Percentiles rank a stretch among this genome's conserved stretches.
Conservation (phyloP, 495 filamentous ascomycete genomes). For the Podospora bellae-mahoneyi region DNA sequence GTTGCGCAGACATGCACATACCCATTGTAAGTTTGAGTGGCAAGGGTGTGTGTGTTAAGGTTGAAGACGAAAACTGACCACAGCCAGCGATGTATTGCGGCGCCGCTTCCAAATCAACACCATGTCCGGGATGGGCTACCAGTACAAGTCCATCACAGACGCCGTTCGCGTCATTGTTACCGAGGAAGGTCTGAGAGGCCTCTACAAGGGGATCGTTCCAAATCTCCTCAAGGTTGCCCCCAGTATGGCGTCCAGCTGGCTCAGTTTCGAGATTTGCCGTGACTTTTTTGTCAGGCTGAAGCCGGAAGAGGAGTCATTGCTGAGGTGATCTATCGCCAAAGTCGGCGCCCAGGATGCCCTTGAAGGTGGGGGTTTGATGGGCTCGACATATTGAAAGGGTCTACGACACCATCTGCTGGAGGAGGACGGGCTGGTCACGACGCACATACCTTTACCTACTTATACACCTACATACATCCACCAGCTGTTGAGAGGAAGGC, state of each 20-base stretch:
- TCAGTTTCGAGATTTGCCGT: conserved; percentile 89
- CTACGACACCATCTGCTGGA: background rate
- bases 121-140: conserved; percentile 97
- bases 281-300: conserved; percentile 72
- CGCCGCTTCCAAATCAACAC: conserved; percentile 97
- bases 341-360: background rate
- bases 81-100: conserved; percentile 79
- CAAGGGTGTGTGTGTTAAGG: background rate
- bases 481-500: background rate
- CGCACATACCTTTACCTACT: background rate
- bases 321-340: conserved; percentile 21
- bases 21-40: conserved; percentile 68
- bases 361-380: background rate
- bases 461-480: background rate
- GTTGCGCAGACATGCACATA: conserved; percentile 98
- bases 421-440: background rate
- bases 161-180: conserved; percentile 76
- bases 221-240: conserved; percentile 96
- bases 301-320: conserved; percentile 33
- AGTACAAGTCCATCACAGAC: conserved; percentile 83
- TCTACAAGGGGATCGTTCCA: conserved; percentile 91
- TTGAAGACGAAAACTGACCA: conserved; percentile 21
- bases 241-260: conserved; percentile 97
- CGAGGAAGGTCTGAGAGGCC: conserved; percentile 64
- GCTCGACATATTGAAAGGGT: background rate